phyloP scores from a whole-genome alignment of 306 rosid genomes.

The Nissolia schottii region DNA sequence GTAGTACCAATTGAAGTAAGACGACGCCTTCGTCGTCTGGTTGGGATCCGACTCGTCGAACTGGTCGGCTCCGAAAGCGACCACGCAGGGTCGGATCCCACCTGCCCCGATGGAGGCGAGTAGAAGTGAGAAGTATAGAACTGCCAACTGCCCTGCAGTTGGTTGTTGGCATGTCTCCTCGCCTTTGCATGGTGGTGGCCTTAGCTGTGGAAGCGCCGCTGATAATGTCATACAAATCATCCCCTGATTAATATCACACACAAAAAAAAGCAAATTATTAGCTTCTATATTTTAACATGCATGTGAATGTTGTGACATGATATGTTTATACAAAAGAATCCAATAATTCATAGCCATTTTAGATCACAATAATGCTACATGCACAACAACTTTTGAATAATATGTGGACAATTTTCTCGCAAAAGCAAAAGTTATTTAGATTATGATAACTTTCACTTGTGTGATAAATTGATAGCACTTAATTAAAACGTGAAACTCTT shows the following conservation, averaged over 20 bases:
- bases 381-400: too few relatives aligned
- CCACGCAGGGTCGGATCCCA: slow-evolving; percentile 96
- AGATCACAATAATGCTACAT: too few relatives aligned
- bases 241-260: slow-evolving; percentile 41
- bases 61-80: slow-evolving; percentile 95
- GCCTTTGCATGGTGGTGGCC: slow-evolving; percentile 73
- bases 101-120: slow-evolving; percentile 77
- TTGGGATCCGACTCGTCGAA: slow-evolving; percentile 72
- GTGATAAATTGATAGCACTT: too few relatives aligned
- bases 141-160: slow-evolving; percentile 46
- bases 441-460: too few relatives aligned
- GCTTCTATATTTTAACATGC: background rate
- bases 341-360: too few relatives aligned
- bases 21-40: slow-evolving; percentile 63
- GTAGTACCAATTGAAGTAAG: slow-evolving; percentile 91
- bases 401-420: too few relatives aligned
- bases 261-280: background rate
- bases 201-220: slow-evolving; percentile 63
- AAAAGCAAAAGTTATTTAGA: too few relatives aligned
- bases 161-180: slow-evolving; percentile 64
- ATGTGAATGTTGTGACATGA: background rate
- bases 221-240: slow-evolving; percentile 71
- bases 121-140: slow-evolving; percentile 51
- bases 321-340: background rate
- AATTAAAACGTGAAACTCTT: too few relatives aligned